Percentiles rank a stretch among this genome's conserved stretches.
Evolutionary conservation across 768 basidiomycete species (phyloP).

Genomic region (Tylopilus cervinicoccineus): DNA sequence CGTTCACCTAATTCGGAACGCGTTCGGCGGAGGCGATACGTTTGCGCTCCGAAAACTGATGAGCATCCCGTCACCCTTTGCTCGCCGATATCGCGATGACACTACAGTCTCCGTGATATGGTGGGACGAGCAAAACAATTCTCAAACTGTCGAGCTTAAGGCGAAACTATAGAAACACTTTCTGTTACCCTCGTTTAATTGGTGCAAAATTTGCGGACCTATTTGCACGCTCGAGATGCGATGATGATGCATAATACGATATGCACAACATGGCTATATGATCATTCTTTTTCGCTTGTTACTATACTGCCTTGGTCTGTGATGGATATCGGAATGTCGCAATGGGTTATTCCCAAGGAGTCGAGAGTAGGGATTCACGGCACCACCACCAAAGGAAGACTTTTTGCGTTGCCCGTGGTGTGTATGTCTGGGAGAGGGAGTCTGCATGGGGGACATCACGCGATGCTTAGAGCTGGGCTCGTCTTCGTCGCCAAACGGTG

Average conservation of each 20-base stretch:
- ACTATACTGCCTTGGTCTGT: slow-evolving; percentile 27
- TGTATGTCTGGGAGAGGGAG: slow-evolving; percentile 22
- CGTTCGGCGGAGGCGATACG: slow-evolving; percentile 82
- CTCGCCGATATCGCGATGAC: slow-evolving; percentile 79
- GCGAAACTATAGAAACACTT: slow-evolving; percentile 45
- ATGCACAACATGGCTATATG: slow-evolving; percentile 29
- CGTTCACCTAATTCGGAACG: slow-evolving; percentile 85
- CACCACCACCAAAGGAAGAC: slow-evolving; percentile 29
- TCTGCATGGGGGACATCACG: slow-evolving; percentile 18
- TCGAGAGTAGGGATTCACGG: slow-evolving; percentile 34
- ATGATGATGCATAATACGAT: slow-evolving; percentile 9
- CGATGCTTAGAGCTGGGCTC: slow-evolving; percentile 21
- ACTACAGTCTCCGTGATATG: slow-evolving; percentile 81
- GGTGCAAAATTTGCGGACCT: background rate
- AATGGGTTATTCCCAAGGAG: slow-evolving; percentile 35
- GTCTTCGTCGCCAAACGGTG: slow-evolving; percentile 30
- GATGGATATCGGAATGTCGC: slow-evolving; percentile 20
- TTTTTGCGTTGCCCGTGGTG: slow-evolving; percentile 22
- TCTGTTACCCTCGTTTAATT: background rate
- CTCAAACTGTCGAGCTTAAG: slow-evolving; percentile 37
- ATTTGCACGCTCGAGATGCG: background rate
- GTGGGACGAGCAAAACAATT: slow-evolving; percentile 66
- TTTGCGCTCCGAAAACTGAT: slow-evolving; percentile 52
- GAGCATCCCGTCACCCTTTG: slow-evolving; percentile 80
- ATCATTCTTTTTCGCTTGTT: slow-evolving; percentile 34